Conservation (phyloP, 169 alveolate species). For the Plasmodium gallinaceum region DNA sequence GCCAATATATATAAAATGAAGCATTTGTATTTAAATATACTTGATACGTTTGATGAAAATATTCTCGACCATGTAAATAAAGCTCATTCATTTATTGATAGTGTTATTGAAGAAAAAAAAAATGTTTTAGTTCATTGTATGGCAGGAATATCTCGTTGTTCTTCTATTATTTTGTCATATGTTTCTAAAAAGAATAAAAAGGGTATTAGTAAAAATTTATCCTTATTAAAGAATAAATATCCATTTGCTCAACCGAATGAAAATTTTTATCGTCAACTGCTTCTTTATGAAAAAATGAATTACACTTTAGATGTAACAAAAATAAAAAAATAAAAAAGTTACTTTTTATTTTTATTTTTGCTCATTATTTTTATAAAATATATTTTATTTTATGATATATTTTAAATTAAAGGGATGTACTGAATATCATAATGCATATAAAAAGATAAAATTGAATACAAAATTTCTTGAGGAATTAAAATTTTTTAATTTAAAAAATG, state of each 20-base stretch:
- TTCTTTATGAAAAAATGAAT: slow-evolving; percentile 64
- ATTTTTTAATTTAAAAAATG: slow-evolving; percentile 29
- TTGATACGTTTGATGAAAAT: slow-evolving; percentile 65
- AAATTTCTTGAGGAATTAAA: slow-evolving; percentile 18
- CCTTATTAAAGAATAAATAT: slow-evolving; percentile 18
- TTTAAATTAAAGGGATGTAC: slow-evolving; percentile 36
- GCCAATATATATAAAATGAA: slow-evolving; percentile 51
- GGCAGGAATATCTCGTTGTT: slow-evolving; percentile 75
- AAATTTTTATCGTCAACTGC: slow-evolving; percentile 57
- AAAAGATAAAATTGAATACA: slow-evolving; percentile 15
- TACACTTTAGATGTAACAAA: slow-evolving; percentile 34
- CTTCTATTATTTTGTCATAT: slow-evolving; percentile 59
- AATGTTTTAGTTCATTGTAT: slow-evolving; percentile 65
- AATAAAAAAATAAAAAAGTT: background rate
- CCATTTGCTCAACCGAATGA: slow-evolving; percentile 74
- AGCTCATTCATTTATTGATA: slow-evolving; percentile 68
- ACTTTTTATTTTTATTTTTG: background rate
- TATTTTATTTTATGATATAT: background rate
- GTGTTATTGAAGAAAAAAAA: slow-evolving; percentile 12
- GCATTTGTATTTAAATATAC: slow-evolving; percentile 55
- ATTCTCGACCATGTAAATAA: slow-evolving; percentile 27
- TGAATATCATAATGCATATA: slow-evolving; percentile 29
- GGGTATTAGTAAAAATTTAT: slow-evolving; percentile 21
- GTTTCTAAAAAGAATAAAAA: slow-evolving; percentile 55
- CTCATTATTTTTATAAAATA: background rate